Evolutionary conservation across 768 basidiomycete genomes (phyloP), one percentile per base, ranked within the genome.

Genomic region (Auriscalpium orientale): DNA sequence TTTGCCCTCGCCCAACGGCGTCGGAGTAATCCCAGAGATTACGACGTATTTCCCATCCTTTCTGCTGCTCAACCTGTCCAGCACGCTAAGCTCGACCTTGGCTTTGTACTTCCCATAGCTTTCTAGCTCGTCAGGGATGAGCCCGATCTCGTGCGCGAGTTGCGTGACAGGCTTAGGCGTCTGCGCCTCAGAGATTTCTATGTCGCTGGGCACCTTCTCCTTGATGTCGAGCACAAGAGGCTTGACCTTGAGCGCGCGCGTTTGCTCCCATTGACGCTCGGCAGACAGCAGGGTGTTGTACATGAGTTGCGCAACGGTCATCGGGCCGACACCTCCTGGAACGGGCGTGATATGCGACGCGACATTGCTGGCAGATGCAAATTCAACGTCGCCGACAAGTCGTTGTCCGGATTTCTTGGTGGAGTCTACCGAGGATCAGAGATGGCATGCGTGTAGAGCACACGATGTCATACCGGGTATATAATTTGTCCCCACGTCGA

Each of bases 261-360:
- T 72, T 51, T 82, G 76, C 61, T 88, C 82, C 80, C 89, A 94
- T 51, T 84, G 78, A 51, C 90, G 84, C 69, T 89, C 80, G 21
- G 95, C 94, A 49, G 92, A 87, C 60, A 79, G 75, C 62, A 92
- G 74, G 1, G 95, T 95, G 72, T 98, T 99, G 66, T 85, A 81
- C 95, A 99, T 98, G 60, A 99, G 84, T 76, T 98, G 79, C 20
- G 97, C 97, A 56, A 99, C 97, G 13, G 97, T 99, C 95, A 98
- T 97, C n/a, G 97, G 97, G 12, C 97, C 97, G 52, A 99, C 97
- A 56, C 97, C 97, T 70, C 97, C 97, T 0, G 97, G 97, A 22
- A 99, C 97, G 20, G 97, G 97, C 0, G 97, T 99, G 65, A 99
- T 97, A 71, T 87, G 74, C 2, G 91, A 89, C 1, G 97, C 95